These are phyloP conservation scores for Ustilago loliicola DNA, from an alignment of 1,284 basidiomycete genomes.

Conservation along the genomic window DNA sequence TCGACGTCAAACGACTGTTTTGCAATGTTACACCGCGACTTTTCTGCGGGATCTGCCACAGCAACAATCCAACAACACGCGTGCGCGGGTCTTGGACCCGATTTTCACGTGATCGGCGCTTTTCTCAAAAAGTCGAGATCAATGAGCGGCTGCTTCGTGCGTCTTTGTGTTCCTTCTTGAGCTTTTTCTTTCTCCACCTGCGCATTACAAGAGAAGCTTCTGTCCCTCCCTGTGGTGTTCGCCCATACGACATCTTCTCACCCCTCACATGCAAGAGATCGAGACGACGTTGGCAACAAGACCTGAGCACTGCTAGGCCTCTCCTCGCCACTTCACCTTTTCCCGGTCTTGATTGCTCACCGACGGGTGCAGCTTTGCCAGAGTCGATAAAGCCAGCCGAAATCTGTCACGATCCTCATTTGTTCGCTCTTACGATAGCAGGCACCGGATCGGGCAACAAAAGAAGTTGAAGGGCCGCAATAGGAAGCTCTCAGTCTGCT, in stretches of 20 bases:
- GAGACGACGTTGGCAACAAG: neutral
- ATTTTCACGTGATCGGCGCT: slow-evolving; percentile 37
- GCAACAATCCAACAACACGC: slow-evolving; percentile 10
- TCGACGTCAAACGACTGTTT: neutral
- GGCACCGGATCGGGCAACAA: neutral
- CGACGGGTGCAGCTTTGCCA: neutral
- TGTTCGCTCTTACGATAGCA: neutral
- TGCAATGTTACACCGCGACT: neutral
- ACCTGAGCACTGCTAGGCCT: neutral
- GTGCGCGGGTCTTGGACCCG: slow-evolving; percentile 12
- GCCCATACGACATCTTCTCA: neutral
- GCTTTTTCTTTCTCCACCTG: neutral
- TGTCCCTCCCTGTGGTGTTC: neutral
- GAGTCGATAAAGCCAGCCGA: neutral
- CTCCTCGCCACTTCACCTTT: neutral
- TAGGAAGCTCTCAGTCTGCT: neutral
- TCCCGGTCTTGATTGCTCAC: neutral
- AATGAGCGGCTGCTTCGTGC: slow-evolving; percentile 14
- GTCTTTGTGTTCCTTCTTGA: slow-evolving; percentile 7
- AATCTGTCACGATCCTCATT: neutral
- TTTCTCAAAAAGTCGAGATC: slow-evolving; percentile 19
- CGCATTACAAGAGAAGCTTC: neutral
- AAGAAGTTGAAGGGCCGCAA: neutral
- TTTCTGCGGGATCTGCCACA: too few species aligned
- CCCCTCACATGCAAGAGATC: neutral